Percentiles rank a stretch among this genome's conserved stretches.
These are phyloP conservation scores for Mariannaea elegans DNA, from an alignment of 2,329 filamentous ascomycete genomes.

Conservation along the genomic window DNA sequence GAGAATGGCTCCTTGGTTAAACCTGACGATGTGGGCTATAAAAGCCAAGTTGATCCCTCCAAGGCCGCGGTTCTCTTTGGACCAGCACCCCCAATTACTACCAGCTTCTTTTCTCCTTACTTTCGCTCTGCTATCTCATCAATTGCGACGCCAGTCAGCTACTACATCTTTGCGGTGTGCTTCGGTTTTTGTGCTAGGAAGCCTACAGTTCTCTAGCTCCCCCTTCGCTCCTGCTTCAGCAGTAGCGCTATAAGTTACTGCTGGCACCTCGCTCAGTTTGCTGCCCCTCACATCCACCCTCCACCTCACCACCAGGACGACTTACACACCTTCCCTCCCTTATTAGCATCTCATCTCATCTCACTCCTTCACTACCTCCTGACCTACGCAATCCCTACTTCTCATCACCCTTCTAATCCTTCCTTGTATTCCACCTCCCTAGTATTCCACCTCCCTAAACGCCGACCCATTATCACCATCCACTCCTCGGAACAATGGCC, in stretches of 20 bases:
- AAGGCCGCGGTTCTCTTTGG: background rate
- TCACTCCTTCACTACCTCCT: background rate
- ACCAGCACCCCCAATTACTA: slow-evolving; percentile 2
- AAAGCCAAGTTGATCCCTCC: slow-evolving; percentile 21
- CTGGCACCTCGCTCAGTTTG: slow-evolving; percentile 14
- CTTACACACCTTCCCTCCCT: background rate
- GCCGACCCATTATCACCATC: background rate
- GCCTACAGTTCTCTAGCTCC: background rate
- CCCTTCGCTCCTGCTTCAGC: slow-evolving; percentile 10
- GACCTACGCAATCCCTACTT: too few species aligned
- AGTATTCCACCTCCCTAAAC: background rate
- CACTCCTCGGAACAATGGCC: slow-evolving; percentile 46
- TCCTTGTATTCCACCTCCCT: background rate
- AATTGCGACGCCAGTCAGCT: too few species aligned
- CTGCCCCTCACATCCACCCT: slow-evolving; percentile 19
- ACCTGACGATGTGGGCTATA: slow-evolving; percentile 27
- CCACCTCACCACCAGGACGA: background rate
- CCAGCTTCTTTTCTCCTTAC: background rate
- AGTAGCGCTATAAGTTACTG: background rate
- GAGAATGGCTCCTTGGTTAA: slow-evolving; percentile 26
- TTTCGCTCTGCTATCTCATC: too few species aligned
- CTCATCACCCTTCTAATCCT: background rate
- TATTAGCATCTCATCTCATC: background rate
- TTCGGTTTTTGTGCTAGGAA: too few species aligned
- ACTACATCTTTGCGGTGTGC: too few species aligned